Evolutionary conservation across 2,329 filamentous ascomycete species (phyloP), one percentile per base, ranked within the genome.

Genomic region (Sphaerulina vaccinii): DNA sequence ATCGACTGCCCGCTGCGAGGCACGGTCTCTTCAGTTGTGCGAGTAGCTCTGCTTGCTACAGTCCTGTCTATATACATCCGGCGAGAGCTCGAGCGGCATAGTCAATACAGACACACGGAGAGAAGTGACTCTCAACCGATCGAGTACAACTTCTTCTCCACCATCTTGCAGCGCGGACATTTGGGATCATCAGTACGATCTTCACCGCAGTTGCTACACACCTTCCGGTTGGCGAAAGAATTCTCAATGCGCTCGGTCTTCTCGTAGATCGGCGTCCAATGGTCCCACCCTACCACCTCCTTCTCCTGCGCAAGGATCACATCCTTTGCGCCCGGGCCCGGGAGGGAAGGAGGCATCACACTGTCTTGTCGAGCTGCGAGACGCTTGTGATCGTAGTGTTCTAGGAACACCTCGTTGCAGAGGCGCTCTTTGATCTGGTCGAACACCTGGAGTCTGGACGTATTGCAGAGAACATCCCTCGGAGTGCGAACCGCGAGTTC

Each of bases 341-440:
- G 15, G 27, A 16, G n/a, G 29, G 23, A 22, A 19, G 22, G 22
- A 38, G 24, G 22, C 1, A 39, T 19, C 8, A 51, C 18, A 41
- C 42, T 46, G 43, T 41, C 44, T 35, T 36, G 15, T 13, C 36
- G 41, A 29, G 37, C 23, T 2, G 37, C 37, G 19, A 49, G 24
- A 18, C 45, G 45, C 11, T 40, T 33, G 11, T 49, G 36, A 29
- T 49, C 37, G 35, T 50, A 46, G 11, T 37, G 11, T 21, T 50
- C 40, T 5, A 48, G 49, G 48, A 57, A 62, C 33, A 62, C 51
- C 27, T 62, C 60, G 7, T 49, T 37, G 24, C 57, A 56, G n/a
- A 62, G 36, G 10, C 60, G 55, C n/a, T 22, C 39, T 36, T 59
- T 61, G 24, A 62, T 37, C 33, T 54, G 29, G 11, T 54, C 47